phyloP scores from a whole-genome alignment of 805 yeast genomes.

The Candida boleticola region DNA sequence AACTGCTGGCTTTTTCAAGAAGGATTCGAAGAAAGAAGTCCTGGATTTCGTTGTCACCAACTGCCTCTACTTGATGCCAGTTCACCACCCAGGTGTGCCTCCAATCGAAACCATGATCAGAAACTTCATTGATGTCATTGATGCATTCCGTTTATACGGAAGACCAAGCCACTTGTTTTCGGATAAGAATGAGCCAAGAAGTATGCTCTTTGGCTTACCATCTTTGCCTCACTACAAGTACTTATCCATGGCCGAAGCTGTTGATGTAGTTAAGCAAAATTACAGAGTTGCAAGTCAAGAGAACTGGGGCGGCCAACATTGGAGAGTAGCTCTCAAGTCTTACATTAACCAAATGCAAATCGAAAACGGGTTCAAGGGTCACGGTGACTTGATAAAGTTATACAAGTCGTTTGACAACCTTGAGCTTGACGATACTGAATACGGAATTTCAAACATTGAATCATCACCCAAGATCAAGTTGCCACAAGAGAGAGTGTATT shows the following conservation, averaged over 20 bases:
- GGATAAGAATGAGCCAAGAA: conserved; percentile 61
- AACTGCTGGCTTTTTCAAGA: conserved; percentile 24
- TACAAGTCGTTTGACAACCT: conserved; percentile 19
- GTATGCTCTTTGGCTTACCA: conserved; percentile 74
- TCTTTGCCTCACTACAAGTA: conserved; percentile 68
- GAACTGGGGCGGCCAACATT: conserved; percentile 26
- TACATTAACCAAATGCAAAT: conserved; percentile 9
- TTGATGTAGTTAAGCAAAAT: conserved; percentile 16
- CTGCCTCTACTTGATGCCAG: conserved; percentile 68
- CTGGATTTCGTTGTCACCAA: conserved; percentile 27
- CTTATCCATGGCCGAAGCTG: conserved; percentile 33
- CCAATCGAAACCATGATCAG: conserved; percentile 74
- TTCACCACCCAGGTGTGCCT: conserved; percentile 67
- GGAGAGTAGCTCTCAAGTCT: conserved; percentile 26
- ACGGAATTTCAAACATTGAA: not conserved
- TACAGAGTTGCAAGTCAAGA: conserved; percentile 17
- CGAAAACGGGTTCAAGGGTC: conserved; percentile 28
- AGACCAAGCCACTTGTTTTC: conserved; percentile 73
- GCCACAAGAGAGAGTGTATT: not conserved
- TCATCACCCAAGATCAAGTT: conserved; percentile 4
- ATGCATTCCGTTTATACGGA: conserved; percentile 70
- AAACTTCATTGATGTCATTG: conserved; percentile 65
- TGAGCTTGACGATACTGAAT: conserved; percentile 11
- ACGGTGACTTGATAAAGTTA: conserved; percentile 34
- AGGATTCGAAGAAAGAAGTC: conserved; percentile 16